phyloP scores from a whole-genome alignment of 192 early-diverging fungal genomes.

The Radiomyces spectabilis region DNA sequence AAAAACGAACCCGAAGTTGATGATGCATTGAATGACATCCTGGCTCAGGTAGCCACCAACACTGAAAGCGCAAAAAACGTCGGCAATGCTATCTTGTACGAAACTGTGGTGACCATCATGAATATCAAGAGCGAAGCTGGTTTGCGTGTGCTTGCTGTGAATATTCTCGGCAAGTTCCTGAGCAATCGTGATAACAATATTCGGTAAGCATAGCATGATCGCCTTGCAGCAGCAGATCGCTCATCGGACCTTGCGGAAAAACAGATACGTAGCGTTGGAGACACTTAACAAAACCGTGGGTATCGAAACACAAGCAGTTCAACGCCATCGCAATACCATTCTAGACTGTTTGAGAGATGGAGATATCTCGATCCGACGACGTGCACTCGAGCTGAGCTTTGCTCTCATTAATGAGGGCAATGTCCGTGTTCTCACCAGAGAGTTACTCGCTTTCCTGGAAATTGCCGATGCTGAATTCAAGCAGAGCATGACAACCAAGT shows the following conservation, averaged over 20 bases:
- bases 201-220: slow-evolving; percentile 36
- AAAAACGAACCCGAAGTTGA: slow-evolving; percentile 70
- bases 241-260: too few relatives aligned
- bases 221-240: not conserved
- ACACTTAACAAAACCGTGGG: slow-evolving; percentile 87
- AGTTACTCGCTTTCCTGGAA: slow-evolving; percentile 90
- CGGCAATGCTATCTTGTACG: slow-evolving; percentile 96
- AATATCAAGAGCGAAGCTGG: slow-evolving; percentile 86
- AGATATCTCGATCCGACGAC: slow-evolving; percentile 93
- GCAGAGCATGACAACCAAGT: slow-evolving; percentile 83
- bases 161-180: slow-evolving; percentile 95
- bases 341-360: slow-evolving; percentile 91
- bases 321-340: slow-evolving; percentile 95
- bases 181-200: slow-evolving; percentile 97
- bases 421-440: slow-evolving; percentile 86
- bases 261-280: slow-evolving; percentile 93
- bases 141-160: slow-evolving; percentile 91
- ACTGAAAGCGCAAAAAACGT: slow-evolving; percentile 94
- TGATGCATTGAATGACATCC: slow-evolving; percentile 94
- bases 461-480: slow-evolving; percentile 85
- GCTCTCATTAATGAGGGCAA: slow-evolving; percentile 92
- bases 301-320: slow-evolving; percentile 88
- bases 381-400: slow-evolving; percentile 94
- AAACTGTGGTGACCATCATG: slow-evolving; percentile 95
- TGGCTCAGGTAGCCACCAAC: slow-evolving; percentile 95